Evolutionary conservation across 2,329 filamentous ascomycete genomes (phyloP).

Genomic region (Ascochyta rabiei): DNA sequence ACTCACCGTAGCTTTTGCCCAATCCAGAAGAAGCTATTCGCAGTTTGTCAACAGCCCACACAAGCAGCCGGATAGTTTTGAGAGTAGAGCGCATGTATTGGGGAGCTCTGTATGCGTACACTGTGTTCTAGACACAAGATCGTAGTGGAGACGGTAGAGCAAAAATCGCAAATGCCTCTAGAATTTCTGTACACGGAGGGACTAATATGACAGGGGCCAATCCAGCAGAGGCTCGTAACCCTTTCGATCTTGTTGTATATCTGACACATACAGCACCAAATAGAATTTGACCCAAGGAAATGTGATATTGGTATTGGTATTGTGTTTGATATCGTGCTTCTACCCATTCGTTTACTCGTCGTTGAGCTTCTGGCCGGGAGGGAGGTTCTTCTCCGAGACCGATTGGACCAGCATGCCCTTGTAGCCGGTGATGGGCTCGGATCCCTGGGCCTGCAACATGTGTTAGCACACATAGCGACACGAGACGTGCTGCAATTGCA

Average conservation of each 20-base stretch:
- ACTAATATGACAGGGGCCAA: slow-evolving; percentile 46
- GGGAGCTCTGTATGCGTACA: slow-evolving; percentile 31
- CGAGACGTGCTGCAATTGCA: background rate
- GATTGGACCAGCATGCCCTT: slow-evolving; percentile 50
- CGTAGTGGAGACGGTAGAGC: slow-evolving; percentile 22
- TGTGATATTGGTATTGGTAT: slow-evolving; percentile 39
- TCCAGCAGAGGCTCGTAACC: slow-evolving; percentile 31
- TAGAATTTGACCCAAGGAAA: slow-evolving; percentile 45
- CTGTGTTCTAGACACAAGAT: slow-evolving; percentile 22
- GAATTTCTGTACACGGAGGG: slow-evolving; percentile 47
- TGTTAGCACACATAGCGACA: slow-evolving; percentile 20
- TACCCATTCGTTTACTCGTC: slow-evolving; percentile 39
- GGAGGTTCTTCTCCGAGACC: slow-evolving; percentile 42
- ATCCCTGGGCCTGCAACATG: slow-evolving; percentile 41
- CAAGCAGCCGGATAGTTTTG: background rate
- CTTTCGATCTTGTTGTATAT: slow-evolving; percentile 36
- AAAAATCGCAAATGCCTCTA: slow-evolving; percentile 42
- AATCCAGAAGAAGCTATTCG: background rate
- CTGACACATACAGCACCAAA: slow-evolving; percentile 47
- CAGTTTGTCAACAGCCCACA: slow-evolving; percentile 2
- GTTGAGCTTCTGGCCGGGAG: slow-evolving; percentile 34
- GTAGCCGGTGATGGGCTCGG: slow-evolving; percentile 48
- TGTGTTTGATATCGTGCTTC: slow-evolving; percentile 33
- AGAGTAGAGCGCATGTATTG: slow-evolving; percentile 26
- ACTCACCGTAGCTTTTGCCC: slow-evolving; percentile 3